These are phyloP conservation scores for Pyrenophora graminea DNA, from an alignment of 2,329 filamentous ascomycete species.

Conservation along the genomic window DNA sequence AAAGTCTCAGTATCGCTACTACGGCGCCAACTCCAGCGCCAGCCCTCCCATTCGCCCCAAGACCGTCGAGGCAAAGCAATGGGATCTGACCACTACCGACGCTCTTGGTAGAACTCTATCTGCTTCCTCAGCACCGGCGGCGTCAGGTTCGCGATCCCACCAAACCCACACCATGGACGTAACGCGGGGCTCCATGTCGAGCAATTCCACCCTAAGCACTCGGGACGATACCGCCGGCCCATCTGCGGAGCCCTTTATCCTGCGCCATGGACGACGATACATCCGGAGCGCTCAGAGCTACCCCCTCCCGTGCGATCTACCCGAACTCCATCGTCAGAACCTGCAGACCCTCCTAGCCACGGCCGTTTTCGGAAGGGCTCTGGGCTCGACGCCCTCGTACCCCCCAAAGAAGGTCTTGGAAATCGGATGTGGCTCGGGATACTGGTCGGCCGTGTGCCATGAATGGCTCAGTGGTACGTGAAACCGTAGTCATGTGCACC, in stretches of 20 bases:
- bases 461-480: constrained; percentile 67
- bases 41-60: constrained; percentile 35
- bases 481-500: not conserved
- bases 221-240: constrained; percentile 29
- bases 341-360: constrained; percentile 80
- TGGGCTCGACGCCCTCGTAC: constrained; percentile 71
- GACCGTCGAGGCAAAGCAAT: constrained; percentile 44
- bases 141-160: constrained; percentile 18
- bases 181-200: constrained; percentile 46
- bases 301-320: constrained; percentile 84
- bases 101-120: constrained; percentile 44
- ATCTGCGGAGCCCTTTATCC: constrained; percentile 58
- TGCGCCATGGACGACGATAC: constrained; percentile 81
- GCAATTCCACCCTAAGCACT: constrained; percentile 42
- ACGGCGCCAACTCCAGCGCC: constrained; percentile 31
- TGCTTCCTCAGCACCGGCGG: constrained; percentile 25
- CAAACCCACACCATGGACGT: constrained; percentile 40
- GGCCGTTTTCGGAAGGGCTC: constrained; percentile 77
- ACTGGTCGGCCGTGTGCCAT: constrained; percentile 89
- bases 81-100: constrained; percentile 42
- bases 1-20: constrained; percentile 41
- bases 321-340: constrained; percentile 85
- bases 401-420: constrained; percentile 73
- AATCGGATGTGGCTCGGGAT: constrained; percentile 81
- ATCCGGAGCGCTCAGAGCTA: constrained; percentile 75